Base-by-base conservation (phyloP, 805 yeast genomes). In the Yarrowia hollandica region DNA sequence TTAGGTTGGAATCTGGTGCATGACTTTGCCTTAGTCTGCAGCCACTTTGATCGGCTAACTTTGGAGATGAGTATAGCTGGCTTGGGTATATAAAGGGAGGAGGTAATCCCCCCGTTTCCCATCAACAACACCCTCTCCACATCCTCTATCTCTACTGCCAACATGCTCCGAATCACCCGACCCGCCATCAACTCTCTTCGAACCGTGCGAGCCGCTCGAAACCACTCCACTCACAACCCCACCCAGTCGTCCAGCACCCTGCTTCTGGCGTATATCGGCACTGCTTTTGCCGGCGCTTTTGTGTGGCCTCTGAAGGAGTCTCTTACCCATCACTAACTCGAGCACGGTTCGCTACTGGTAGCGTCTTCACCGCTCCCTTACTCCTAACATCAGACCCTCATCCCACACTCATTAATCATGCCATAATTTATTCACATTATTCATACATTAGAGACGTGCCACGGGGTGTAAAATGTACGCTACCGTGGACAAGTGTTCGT, bases 231-330 rank as follows among this genome's bases (percentile, higher is more conserved):
- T 16, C 55, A 44, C 21, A 48, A 8, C 7, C 7, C 22, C 15
- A n/a, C 38, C 9, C 39, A 33, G n/a, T 21, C 28, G 39, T 33
- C 55, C 30, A 31, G 39, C 55, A 48, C 55, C 5, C 39, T 48
- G 39, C 30, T 48, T 11, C 39, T 48, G 23, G 25, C 26, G 19
- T 48, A 48, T 21, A 48, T 48, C 12, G 55, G 55, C 28, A n/a
- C 35, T 31, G 55, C 55, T 3, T 48, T 48, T 48, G 55, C 55
- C 11, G 55, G 55, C 19, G 55, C 55, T 23, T 48, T 48, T 30
- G 55, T 48, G 10, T 48, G 55, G 55, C 55, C 55, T 11, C 39
- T 48, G 30, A 48, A 48, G 55, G 55, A 48, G 55, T 48, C 55
- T n/a, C 38, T 48, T 12, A 31, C 14, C 39, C 19, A 22, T 5